Evolutionary conservation across 2,329 filamentous ascomycete genomes (phyloP).

Genomic region (Alternaria arbusti): DNA sequence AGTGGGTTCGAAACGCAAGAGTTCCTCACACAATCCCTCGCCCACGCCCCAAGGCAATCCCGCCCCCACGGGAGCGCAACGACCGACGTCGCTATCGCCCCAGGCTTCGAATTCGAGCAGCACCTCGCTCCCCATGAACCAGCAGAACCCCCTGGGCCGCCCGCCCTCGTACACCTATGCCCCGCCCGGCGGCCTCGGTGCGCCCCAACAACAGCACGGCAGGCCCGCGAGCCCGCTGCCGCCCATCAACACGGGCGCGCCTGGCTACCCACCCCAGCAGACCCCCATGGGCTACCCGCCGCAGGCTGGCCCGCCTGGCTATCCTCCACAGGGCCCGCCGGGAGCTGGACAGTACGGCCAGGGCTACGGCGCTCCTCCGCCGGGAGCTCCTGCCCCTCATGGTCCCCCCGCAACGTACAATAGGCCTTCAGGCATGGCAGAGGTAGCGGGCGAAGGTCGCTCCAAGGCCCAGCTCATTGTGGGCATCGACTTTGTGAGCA

Average conservation of each 20-base stretch:
- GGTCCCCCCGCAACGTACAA: constrained; percentile 41
- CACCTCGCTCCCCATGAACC: constrained; percentile 60
- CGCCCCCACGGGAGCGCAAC: constrained; percentile 47
- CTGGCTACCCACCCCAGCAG: constrained; percentile 52
- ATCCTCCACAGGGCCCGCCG: constrained; percentile 46
- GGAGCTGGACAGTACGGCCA: constrained; percentile 35
- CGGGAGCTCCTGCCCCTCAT: constrained; percentile 38
- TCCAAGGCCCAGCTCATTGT: constrained; percentile 98
- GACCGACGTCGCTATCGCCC: constrained; percentile 49
- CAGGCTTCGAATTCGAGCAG: constrained; percentile 49
- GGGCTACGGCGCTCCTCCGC: constrained; percentile 36
- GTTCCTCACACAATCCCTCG: constrained; percentile 60
- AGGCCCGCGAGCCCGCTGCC: constrained; percentile 62
- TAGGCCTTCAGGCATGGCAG: constrained; percentile 52
- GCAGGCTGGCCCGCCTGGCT: constrained; percentile 50
- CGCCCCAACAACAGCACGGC: constrained; percentile 47
- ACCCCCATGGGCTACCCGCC: constrained; percentile 49
- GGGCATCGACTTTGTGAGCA: constrained; percentile 90
- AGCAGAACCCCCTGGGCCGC: constrained; percentile 61
- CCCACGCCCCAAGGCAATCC: constrained; percentile 41
- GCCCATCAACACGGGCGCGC: constrained; percentile 61
- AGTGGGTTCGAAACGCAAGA: constrained; percentile 80
- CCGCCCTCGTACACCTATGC: constrained; percentile 70
- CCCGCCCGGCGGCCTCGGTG: constrained; percentile 46
- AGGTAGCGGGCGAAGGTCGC: constrained; percentile 86